Base-by-base conservation (phyloP, 345 rosid species). In the Euphorbia pulcherrima region DNA sequence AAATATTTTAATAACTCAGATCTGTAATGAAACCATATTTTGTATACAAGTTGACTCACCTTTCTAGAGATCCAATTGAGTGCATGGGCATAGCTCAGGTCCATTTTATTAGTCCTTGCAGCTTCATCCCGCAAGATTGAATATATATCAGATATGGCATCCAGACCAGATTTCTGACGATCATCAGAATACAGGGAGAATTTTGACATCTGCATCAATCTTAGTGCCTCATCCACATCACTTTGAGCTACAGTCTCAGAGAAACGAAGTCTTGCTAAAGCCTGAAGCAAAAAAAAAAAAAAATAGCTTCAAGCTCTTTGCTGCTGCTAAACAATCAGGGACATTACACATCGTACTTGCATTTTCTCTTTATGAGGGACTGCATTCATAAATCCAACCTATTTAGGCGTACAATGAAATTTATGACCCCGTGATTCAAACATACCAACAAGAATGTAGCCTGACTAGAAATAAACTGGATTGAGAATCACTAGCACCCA, bases 121-220 rank as follows among this genome's bases (percentile, higher is more conserved):
- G 97, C 99, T 80, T 94, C 97, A 67, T 94, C 99, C 52, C 99
- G 79, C 75, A 94, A 79, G 73, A 94, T 88, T 51, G 99, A 94
- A 74, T 94, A 94, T 50, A 89, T 94, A 65, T 94, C 97, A 48
- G 99, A 94, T 74, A 94, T 90, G 55, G 99, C 99, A 65, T 94
- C 99, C 72, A 94, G 83, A 64, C 99, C 99, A 72, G 97, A 85
- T 68, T 73, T 84, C 54, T 87, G 92, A 52, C 97, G 81, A 51
- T 94, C 99, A 75, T 94, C 99, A 1, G 97, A 83, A 76, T 94
- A 94, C 81, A 94, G 51, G 10, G 99, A 92, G 85, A 92, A 91
- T 60, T 94, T 94, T 26, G 99, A 94, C 99, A 94, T 94, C 76
- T 94, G 99, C 96, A 92, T 94, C 64, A 92, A 76, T 72, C 99